Base-by-base conservation (phyloP, 768 basidiomycete species). In the Lentinus brumalis region DNA sequence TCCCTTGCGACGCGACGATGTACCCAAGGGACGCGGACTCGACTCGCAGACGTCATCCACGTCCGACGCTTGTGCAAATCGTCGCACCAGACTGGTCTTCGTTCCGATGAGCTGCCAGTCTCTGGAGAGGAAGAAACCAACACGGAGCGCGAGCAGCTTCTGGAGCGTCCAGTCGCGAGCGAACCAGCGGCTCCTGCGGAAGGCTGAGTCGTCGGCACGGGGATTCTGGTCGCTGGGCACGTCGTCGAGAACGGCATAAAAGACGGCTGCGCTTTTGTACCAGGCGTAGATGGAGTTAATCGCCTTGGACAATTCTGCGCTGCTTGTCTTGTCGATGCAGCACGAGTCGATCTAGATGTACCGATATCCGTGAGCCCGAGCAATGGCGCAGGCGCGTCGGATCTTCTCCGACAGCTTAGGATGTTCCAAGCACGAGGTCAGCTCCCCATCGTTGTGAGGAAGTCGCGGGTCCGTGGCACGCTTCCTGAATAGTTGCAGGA, bases 101-200 rank as follows among this genome's bases (percentile, higher is more conserved):
- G 50, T 44, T 21, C 49, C 57, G 10, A 51, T 41, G 14, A 51
- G 16, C 12, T 31, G 8, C 57, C 57, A 58, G 4, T 42, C 31
- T 1, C 3, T 31, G 2, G 57, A 52, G n/a, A 58, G 50, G 40
- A 58, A 58, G 11, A 52, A 11, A 11, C 52, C 57, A 31, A n/a
- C 10, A 4, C 26, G 29, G 1, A 50, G 57, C 18, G 57, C 57
- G 26, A 58, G 50, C 16, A 58, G 50, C 32, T 58, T 50, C 18
- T 58, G 57, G 3, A 58, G 30, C 40, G 57, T 58, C 50, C 49
- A 58, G 4, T 50, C 50, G 30, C 57, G 57, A 2, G 5, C 26
- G 30, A 44, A 41, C 57, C 57, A 58, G 12, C 12, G 14, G 56
- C 56, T 57, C 12, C 29, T 12, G 38, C 46, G 26, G 21, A 57